phyloP scores from a whole-genome alignment of 306 rosid species.

The Cyamopsis tetragonoloba region DNA sequence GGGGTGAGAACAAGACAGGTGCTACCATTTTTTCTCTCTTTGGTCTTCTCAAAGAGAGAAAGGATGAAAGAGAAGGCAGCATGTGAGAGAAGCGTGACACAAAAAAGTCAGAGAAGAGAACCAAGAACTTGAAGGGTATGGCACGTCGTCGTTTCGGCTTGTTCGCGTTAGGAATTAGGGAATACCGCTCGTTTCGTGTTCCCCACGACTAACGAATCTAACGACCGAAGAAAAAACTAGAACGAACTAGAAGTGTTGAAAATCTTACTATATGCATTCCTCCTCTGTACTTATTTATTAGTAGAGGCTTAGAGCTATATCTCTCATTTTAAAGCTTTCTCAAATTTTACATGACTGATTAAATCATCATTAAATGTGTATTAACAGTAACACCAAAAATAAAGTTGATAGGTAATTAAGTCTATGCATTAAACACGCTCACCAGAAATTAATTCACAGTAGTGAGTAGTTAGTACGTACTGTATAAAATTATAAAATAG shows the following conservation, averaged over 20 bases:
- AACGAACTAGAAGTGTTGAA: not conserved
- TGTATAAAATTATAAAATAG: too few species aligned
- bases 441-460: too few species aligned
- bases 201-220: not conserved
- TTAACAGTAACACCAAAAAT: too few species aligned
- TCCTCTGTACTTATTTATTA: too few species aligned
- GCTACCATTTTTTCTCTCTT: conserved; percentile 21
- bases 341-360: too few species aligned
- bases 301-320: too few species aligned
- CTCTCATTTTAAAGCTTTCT: too few species aligned
- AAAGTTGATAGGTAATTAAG: too few species aligned
- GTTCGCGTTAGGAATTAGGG: not conserved
- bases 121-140: not conserved
- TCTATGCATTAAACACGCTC: too few species aligned
- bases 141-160: conserved; percentile 18
- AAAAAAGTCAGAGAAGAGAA: conserved; percentile 1
- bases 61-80: not conserved
- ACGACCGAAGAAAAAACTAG: not conserved
- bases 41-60: conserved; percentile 3
- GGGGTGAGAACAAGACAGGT: conserved; percentile 18
- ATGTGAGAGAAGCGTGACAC: not conserved
- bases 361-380: too few species aligned
- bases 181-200: not conserved
- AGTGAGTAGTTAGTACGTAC: too few species aligned
- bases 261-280: too few species aligned